A percentile compares a stretch with the other conserved stretches of the same genome.
phyloP scores from a whole-genome alignment of 148 eudicot species.

The Persicaria tinctoria region DNA sequence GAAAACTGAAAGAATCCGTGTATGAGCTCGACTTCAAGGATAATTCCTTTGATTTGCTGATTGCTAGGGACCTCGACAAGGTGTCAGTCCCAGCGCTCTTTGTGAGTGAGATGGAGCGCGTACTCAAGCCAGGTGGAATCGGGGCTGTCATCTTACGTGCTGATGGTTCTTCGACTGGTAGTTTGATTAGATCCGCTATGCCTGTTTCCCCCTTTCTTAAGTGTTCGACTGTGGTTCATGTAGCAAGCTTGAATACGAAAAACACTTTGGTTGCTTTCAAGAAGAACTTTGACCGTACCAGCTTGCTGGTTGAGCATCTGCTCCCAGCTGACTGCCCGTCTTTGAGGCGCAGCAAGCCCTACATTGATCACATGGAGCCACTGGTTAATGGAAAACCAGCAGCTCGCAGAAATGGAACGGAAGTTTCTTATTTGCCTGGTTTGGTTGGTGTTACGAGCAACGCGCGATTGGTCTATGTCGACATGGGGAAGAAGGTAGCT shows the following conservation, averaged over 20 bases:
- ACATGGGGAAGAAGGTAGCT: conserved; percentile 53
- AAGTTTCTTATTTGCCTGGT: conserved; percentile 42
- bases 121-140: conserved; percentile 66
- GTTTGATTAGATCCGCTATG: conserved; percentile 49
- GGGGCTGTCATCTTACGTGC: conserved; percentile 59
- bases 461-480: conserved; percentile 51
- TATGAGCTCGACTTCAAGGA: conserved; percentile 48
- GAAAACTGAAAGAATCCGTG: conserved; percentile 42
- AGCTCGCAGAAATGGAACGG: background rate
- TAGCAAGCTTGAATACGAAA: conserved; percentile 30
- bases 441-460: conserved; percentile 41
- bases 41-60: conserved; percentile 51
- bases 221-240: conserved; percentile 46
- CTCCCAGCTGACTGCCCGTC: conserved; percentile 56
- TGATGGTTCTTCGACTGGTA: conserved; percentile 31
- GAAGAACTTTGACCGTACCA: conserved; percentile 31
- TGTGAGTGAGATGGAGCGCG: conserved; percentile 71
- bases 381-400: conserved; percentile 21
- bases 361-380: conserved; percentile 48
- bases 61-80: conserved; percentile 58
- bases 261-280: conserved; percentile 49
- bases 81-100: conserved; percentile 70
- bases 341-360: conserved; percentile 36
- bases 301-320: conserved; percentile 36
- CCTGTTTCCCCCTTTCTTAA: conserved; percentile 56